Base-by-base conservation (phyloP, 805 yeast species). In the Candida pseudoglaebosa region DNA sequence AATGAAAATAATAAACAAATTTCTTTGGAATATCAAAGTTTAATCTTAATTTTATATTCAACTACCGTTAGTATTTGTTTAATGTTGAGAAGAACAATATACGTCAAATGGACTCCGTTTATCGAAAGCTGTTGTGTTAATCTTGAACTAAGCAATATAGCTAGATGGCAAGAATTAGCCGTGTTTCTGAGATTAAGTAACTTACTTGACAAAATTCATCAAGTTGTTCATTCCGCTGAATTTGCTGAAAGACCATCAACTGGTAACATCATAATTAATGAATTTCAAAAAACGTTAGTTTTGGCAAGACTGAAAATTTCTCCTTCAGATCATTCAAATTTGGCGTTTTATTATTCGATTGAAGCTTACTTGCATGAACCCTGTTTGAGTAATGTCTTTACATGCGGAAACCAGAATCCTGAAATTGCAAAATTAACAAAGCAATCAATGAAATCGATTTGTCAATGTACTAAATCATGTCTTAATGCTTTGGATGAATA, bases 311-410 rank as follows among this genome's bases (percentile, higher is more conserved):
- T 49, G 12, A 54, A 62, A 32, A 70, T 80, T 21, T 52, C 60
- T 2, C 43, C 52, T 4, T 58, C 61, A 15, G 67, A 73, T 24
- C 68, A 67, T 41, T 64, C 68, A 28, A 52, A 69, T 29, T 55
- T 73, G 55, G 67, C 82, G 3, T 80, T 71, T 54, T 75, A 67
- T 49, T 77, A 73, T 49, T 75, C 85, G 1, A 80, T 80, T 17
- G 82, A 80, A 51, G 86, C 86, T 0, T 80, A 77, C 52, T 57
- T 82, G 12, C 76, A 78, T 49, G 86, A 82, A 52, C 84, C 84
- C 40, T 57, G 61, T 28, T 53, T 63, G 37, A 56, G 53, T 10
- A 47, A 49, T 24, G 48, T 58, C 5, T 47, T 53, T 12, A 26
- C 40, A n/a, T 21, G 30, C 21, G 50, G 44, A 4, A 36, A 36